phyloP scores from a whole-genome alignment of 495 filamentous ascomycete genomes.

The Xylaria grammica region DNA sequence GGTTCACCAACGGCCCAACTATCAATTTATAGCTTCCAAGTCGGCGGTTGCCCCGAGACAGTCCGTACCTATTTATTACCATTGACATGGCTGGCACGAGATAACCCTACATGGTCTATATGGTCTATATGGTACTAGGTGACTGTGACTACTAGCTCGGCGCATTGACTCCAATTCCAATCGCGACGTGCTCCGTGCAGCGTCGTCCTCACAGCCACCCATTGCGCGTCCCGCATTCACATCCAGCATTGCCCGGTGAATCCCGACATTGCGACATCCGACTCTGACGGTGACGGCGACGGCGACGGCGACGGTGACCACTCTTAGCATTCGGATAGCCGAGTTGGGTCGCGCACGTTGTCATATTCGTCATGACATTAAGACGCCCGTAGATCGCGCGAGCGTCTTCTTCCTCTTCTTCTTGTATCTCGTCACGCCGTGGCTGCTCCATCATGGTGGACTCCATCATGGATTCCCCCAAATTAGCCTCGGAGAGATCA shows the following conservation, averaged over 20 bases:
- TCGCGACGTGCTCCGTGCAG: not conserved
- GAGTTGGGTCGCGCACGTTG: not conserved
- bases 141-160: not conserved
- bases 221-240: too few relatives aligned
- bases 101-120: too few relatives aligned
- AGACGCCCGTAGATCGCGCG: slow-evolving; percentile 2
- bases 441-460: not conserved
- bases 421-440: too few relatives aligned
- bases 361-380: slow-evolving; percentile 1
- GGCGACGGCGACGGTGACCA: too few relatives aligned
- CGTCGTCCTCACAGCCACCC: not conserved
- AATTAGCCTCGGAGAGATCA: slow-evolving; percentile 8
- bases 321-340: not conserved
- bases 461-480: slow-evolving; percentile 25
- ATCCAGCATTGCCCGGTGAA: not conserved
- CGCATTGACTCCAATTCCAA: not conserved
- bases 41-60: not conserved
- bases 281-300: too few relatives aligned
- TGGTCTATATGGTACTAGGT: too few relatives aligned
- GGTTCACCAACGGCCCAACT: not conserved
- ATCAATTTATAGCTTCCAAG: not conserved
- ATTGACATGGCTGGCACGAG: not conserved
- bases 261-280: not conserved
- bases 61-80: not conserved
- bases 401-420: too few relatives aligned